Base-by-base conservation (phyloP, 306 rosid genomes). In the Lithocarpus polystachyus region DNA sequence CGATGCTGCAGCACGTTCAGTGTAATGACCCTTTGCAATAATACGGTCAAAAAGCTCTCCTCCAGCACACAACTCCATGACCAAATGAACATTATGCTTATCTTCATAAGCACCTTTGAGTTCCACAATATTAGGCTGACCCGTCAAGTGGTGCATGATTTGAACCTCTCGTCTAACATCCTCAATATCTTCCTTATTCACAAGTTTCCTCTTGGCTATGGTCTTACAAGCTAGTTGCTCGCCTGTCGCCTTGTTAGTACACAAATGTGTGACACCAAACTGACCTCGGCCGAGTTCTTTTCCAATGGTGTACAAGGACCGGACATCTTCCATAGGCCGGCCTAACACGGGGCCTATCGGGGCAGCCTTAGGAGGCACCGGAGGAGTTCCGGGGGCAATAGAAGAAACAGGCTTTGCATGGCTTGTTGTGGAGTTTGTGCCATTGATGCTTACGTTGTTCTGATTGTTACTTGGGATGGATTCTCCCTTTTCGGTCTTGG, bases 141-240 rank as follows among this genome's bases (percentile, higher is more conserved):
- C 99, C 0, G 96, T 86, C 61, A 93, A 84, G 53, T 95, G 99
- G 78, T 95, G 96, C 98, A 95, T 95, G 77, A 95, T 95, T 20
- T 95, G 99, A 0, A 95, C 99, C 91, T 95, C 99, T 68, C 99
- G 84, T 77, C 91, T 81, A 5, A 93, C 99, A 82, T 93, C 99
- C 71, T 95, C 98, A 6, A 95, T 84, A 19, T 95, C 98, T 74
- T 90, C 97, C 69, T 93, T 91, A 48, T 87, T 87, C 56, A 78
- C 93, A 17, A 95, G 97, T 75, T 93, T 95, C 54, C 99, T 86
- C 82, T 95, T 95, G 31, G 98, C 98, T 18, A 95, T 95, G 13
- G 97, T 95, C 48, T 95, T 95, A 90, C 99, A 93, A 0, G 99
- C 98, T 77, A 71, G 90, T 26, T 91, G 94, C 61, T 93, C 88